These are phyloP conservation scores for Madurella fahalii DNA, from an alignment of 2,329 filamentous ascomycete genomes.

Conservation along the genomic window DNA sequence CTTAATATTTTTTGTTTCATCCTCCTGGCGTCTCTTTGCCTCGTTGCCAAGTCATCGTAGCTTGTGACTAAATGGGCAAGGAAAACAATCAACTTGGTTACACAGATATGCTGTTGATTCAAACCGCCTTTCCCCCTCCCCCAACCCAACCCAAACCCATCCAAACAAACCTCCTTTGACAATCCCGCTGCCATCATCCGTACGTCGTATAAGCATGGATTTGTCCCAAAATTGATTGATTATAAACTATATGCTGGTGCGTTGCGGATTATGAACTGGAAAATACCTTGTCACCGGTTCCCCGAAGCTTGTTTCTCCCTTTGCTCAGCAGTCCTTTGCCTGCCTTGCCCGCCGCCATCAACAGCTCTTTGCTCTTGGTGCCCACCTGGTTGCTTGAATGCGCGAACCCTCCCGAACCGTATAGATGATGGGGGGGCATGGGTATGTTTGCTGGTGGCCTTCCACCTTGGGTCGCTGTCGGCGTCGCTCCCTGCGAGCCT, in stretches of 20 bases:
- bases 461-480: constrained; percentile 29
- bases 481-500: constrained; percentile 22
- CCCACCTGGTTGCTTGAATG: constrained; percentile 63
- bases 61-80: too few species aligned
- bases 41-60: too few species aligned
- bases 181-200: background rate
- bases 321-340: constrained; percentile 90
- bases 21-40: too few species aligned
- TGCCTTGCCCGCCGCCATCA: constrained; percentile 81
- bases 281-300: constrained; percentile 83
- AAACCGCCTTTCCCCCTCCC: too few species aligned
- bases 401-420: constrained; percentile 44
- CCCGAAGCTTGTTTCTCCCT: constrained; percentile 76
- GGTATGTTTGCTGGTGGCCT: constrained; percentile 30
- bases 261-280: constrained; percentile 44
- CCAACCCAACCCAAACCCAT: too few species aligned
- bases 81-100: too few species aligned
- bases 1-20: too few species aligned
- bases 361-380: constrained; percentile 80
- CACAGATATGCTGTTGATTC: too few species aligned
- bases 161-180: too few species aligned
- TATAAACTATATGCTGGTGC: background rate
- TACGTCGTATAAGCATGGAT: background rate
- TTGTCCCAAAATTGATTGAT: background rate
- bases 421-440: constrained; percentile 36